phyloP scores from a whole-genome alignment of 2,329 filamentous ascomycete species.

The Xylariaceae sp. region DNA sequence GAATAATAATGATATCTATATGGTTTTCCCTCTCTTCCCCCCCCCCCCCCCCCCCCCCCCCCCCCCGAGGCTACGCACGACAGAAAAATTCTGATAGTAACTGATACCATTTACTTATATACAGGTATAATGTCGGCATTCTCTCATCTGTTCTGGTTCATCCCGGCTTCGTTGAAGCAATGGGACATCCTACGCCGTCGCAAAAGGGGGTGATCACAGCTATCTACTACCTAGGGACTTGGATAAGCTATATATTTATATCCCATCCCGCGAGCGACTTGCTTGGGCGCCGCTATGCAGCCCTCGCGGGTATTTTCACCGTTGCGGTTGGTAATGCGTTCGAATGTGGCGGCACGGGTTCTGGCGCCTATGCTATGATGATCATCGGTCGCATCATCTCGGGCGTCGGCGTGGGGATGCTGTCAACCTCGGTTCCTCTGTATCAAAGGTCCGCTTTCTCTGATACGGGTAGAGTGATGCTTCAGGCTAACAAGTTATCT shows the following conservation, averaged over 20 bases:
- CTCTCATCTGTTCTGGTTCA: slow-evolving; percentile 59
- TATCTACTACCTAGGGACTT: slow-evolving; percentile 61
- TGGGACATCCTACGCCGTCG: slow-evolving; percentile 48
- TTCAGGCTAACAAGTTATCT: slow-evolving; percentile 1
- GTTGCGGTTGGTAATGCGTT: slow-evolving; percentile 53
- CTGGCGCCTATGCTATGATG: slow-evolving; percentile 50
- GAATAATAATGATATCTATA: too few relatives aligned
- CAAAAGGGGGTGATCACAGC: slow-evolving; percentile 57
- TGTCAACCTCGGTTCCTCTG: slow-evolving; percentile 59
- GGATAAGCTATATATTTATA: slow-evolving; percentile 57
- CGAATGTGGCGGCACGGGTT: slow-evolving; percentile 47
- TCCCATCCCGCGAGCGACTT: slow-evolving; percentile 55
- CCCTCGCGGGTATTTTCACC: slow-evolving; percentile 49
- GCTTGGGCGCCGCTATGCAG: slow-evolving; percentile 55
- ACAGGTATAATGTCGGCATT: slow-evolving; percentile 60
- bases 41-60: too few relatives aligned
- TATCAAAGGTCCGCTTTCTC: slow-evolving; percentile 53
- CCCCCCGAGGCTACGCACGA: too few relatives aligned
- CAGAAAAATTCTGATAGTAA: too few relatives aligned
- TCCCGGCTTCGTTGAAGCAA: slow-evolving; percentile 53
- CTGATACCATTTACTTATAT: background rate
- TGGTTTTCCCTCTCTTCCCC: too few relatives aligned
- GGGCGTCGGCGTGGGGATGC: slow-evolving; percentile 56
- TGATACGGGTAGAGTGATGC: background rate
- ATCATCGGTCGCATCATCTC: slow-evolving; percentile 54